A percentile compares a stretch with the other conserved stretches of the same genome.
Evolutionary conservation across 495 filamentous ascomycete species (phyloP).

Genomic region (Thozetella sp.): DNA sequence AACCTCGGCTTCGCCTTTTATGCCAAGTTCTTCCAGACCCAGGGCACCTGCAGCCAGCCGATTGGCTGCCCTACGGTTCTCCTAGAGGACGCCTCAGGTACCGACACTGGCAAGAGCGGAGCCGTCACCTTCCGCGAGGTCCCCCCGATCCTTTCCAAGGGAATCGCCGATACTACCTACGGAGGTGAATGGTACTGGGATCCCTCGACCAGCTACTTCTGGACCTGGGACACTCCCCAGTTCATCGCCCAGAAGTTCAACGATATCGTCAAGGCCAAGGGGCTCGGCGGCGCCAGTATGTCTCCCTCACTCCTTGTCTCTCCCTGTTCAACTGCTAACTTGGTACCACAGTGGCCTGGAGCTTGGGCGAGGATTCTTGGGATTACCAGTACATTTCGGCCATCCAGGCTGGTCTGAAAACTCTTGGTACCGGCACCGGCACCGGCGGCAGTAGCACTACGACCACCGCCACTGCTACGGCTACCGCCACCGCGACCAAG

Average conservation of each 20-base stretch:
- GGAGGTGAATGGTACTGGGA: slow-evolving; percentile 70
- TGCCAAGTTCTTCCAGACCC: slow-evolving; percentile 65
- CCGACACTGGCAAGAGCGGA: slow-evolving; percentile 57
- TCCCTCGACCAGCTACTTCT: slow-evolving; percentile 51
- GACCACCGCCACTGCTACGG: not conserved
- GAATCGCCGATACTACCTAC: slow-evolving; percentile 45
- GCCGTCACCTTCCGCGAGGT: slow-evolving; percentile 48
- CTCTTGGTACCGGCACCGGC: not conserved
- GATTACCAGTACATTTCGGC: slow-evolving; percentile 54
- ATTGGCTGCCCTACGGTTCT: slow-evolving; percentile 56
- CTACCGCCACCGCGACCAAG: not conserved
- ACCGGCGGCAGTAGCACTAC: not conserved
- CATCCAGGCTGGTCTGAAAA: slow-evolving; percentile 46
- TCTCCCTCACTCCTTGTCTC: not conserved
- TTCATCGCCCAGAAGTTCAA: slow-evolving; percentile 60
- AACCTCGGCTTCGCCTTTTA: slow-evolving; percentile 71
- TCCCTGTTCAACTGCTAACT: too few species aligned
- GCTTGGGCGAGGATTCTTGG: slow-evolving; percentile 62
- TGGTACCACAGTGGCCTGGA: slow-evolving; percentile 58
- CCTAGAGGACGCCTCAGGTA: slow-evolving; percentile 55
- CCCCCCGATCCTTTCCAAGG: slow-evolving; percentile 32
- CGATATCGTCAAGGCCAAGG: slow-evolving; percentile 57
- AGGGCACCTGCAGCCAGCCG: slow-evolving; percentile 36
- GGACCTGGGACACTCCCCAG: slow-evolving; percentile 69
- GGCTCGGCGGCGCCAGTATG: slow-evolving; percentile 54